Base-by-base conservation (phyloP, 108 stramenopile genomes). In the Aurantiochytrium sp. region DNA sequence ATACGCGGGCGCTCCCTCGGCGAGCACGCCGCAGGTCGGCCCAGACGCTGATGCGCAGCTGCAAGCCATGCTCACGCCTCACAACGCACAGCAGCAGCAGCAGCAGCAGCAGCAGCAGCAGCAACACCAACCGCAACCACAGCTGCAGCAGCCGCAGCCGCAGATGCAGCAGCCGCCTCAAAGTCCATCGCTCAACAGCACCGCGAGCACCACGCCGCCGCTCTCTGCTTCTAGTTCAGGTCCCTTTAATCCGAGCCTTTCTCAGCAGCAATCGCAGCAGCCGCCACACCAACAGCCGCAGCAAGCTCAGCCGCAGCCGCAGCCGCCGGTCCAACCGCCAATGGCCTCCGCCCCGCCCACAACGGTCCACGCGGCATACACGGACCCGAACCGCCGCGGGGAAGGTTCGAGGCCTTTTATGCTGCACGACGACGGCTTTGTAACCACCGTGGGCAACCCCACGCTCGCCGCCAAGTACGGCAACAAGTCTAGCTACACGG, bases 391-490 rank as follows among this genome's bases (percentile, higher is more conserved):
- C n/a, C 45, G 73, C 39, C 73, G 73, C 42, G n/a, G 73, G 6
- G 73, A 81, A 6, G n/a, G 42, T 24, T 41, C 73, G 0, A 12
- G 73, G 19, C 73, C 45, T 24, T 65, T 41, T 1, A 81, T 48
- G 73, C 39, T 81, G 27, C 42, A 81, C 39, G 42, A 41, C 2
- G 73, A 81, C 32, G 73, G 73, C 27, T 81, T 81, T 48, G 73
- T 81, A 19, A 81, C 73, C 12, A 81, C 73, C 24, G 73, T 81
- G 2, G 73, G 73, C 6, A 81, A 81, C 3, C 73, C 73, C 12
- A 24, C 39, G 42, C 4, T 81, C 12, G 73, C 73, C 24, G 73
- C 73, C 73, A 81, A 81, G 30, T 81, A 81, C 45, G 73, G 73
- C 21, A 81, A 81, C 73, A 81, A 81, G 2, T 81, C 73, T 6